Evolutionary conservation across 129 eudicot species (phyloP).

Genomic region (Arctium minus): DNA sequence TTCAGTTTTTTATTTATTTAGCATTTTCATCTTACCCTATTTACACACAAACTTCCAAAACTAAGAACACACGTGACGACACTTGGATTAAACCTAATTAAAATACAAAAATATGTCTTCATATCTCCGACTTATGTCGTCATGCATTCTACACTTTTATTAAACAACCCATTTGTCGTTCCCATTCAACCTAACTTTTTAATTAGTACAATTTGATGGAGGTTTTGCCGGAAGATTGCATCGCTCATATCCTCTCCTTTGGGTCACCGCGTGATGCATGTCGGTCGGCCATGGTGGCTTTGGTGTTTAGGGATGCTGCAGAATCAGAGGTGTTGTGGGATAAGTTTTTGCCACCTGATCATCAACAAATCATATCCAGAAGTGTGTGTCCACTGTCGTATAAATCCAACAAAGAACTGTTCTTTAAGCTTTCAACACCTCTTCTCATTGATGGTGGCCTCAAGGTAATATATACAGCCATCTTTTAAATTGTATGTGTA

Average conservation of each 20-base stretch:
- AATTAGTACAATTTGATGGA: background rate
- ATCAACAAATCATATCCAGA: slow-evolving; percentile 32
- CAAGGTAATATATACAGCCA: slow-evolving; percentile 28
- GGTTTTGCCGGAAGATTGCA: slow-evolving; percentile 53
- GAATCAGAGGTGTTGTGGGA: slow-evolving; percentile 63
- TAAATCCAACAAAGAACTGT: slow-evolving; percentile 55
- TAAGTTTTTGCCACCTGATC: slow-evolving; percentile 54
- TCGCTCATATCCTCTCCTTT: slow-evolving; percentile 42
- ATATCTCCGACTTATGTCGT: background rate
- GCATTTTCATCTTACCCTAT: too few species aligned
- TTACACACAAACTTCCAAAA: too few species aligned
- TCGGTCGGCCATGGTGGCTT: slow-evolving; percentile 28
- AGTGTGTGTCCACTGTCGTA: slow-evolving; percentile 24
- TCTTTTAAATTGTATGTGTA: too few species aligned
- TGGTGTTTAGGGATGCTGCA: slow-evolving; percentile 20
- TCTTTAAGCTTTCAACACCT: slow-evolving; percentile 31
- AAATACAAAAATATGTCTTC: too few species aligned
- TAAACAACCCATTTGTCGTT: background rate
- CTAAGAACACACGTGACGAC: too few species aligned
- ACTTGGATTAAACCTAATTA: too few species aligned
- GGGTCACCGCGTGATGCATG: slow-evolving; percentile 52
- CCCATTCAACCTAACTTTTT: background rate
- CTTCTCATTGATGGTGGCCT: slow-evolving; percentile 41
- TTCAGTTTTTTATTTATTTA: too few species aligned
- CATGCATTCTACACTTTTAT: background rate